These are phyloP conservation scores for Linderina pennispora DNA, from an alignment of 192 early-diverging fungal genomes.

Conservation along the genomic window DNA sequence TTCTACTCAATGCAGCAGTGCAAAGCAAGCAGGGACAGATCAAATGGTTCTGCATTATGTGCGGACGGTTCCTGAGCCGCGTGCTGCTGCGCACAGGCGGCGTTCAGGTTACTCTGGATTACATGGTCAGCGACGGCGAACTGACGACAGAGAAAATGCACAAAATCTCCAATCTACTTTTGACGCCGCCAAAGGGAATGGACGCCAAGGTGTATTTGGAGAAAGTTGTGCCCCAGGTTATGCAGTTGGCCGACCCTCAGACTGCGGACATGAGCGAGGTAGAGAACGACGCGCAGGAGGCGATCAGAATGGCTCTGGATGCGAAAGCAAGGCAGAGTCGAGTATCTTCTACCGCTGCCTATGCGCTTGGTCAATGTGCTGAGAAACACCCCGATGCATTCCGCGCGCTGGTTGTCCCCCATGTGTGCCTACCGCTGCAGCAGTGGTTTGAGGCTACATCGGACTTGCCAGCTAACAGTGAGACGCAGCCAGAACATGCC, in stretches of 20 bases:
- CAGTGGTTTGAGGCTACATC: conserved; percentile 41
- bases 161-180: conserved; percentile 21
- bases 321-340: conserved; percentile 4
- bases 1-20: conserved; percentile 53
- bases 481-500: too few relatives aligned
- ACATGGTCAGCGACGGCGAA: conserved; percentile 52
- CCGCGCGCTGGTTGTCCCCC: conserved; percentile 41
- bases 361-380: conserved; percentile 13
- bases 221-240: conserved; percentile 19
- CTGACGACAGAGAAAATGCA: conserved; percentile 21
- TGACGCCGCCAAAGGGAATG: conserved; percentile 18
- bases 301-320: conserved; percentile 5
- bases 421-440: conserved; percentile 32
- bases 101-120: conserved; percentile 58
- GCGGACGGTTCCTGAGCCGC: conserved; percentile 62
- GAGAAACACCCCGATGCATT: conserved; percentile 10
- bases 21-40: conserved; percentile 39
- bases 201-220: conserved; percentile 2
- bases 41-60: conserved; percentile 59
- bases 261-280: background rate
- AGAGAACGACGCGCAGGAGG: background rate
- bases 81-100: conserved; percentile 61
- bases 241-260: conserved; percentile 4
- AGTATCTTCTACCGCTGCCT: conserved; percentile 11
- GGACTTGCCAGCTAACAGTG: too few relatives aligned